phyloP scores from a whole-genome alignment of 768 basidiomycete species.

The Hygrophorus pudorinus region DNA sequence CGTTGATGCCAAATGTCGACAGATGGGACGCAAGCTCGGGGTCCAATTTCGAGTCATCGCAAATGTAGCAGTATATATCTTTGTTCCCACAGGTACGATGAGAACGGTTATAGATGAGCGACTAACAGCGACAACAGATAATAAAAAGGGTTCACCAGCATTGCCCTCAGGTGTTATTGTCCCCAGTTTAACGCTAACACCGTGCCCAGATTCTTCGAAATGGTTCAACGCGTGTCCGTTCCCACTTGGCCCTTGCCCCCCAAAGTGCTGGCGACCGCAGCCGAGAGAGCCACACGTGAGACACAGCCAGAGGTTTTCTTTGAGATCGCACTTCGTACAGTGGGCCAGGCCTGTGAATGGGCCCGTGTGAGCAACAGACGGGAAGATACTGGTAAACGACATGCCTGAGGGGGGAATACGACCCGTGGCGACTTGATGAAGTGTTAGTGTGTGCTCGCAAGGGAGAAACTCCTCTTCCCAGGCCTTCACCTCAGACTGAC shows the following conservation, averaged over 20 bases:
- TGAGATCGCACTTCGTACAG: conserved; percentile 77
- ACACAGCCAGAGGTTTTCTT: conserved; percentile 92
- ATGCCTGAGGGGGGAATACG: conserved; percentile 47
- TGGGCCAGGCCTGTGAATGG: conserved; percentile 56
- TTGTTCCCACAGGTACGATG: background rate
- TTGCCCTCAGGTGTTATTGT: conserved; percentile 93
- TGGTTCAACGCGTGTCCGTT: conserved; percentile 87
- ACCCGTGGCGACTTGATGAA: conserved; percentile 33
- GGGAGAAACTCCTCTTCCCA: conserved; percentile 93
- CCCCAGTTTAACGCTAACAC: conserved; percentile 85
- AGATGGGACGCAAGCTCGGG: conserved; percentile 69
- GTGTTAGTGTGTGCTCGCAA: conserved; percentile 68
- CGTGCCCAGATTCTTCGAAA: conserved; percentile 61
- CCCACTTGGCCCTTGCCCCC: conserved; percentile 52
- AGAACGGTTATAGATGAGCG: background rate
- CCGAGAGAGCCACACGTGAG: conserved; percentile 83
- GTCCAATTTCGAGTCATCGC: conserved; percentile 76
- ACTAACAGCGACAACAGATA: background rate
- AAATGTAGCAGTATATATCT: conserved; percentile 93
- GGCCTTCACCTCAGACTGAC: conserved; percentile 90
- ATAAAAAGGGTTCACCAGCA: conserved; percentile 49
- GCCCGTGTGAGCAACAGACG: background rate
- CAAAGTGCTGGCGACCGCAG: conserved; percentile 81
- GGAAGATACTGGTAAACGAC: conserved; percentile 29
- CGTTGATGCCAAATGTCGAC: conserved; percentile 77